These are phyloP conservation scores for Cladosporium sphaerospermum DNA, from an alignment of 2,329 filamentous ascomycete genomes.

Conservation along the genomic window DNA sequence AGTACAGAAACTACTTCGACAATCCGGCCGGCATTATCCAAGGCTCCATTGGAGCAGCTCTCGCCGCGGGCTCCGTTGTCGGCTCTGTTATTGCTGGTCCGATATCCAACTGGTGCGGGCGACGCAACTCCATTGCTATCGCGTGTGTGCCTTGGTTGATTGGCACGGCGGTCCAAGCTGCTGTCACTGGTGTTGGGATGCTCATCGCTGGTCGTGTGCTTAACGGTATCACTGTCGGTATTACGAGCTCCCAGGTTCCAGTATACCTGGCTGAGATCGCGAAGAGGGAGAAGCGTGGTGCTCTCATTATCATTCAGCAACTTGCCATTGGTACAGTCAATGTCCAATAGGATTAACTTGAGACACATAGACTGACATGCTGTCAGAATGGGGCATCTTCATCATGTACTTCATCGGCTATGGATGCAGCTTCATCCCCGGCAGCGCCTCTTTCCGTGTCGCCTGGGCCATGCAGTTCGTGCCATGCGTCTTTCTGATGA, in stretches of 20 bases:
- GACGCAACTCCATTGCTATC: conserved; percentile 42
- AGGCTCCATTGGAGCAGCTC: conserved; percentile 45
- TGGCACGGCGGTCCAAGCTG: conserved; percentile 39
- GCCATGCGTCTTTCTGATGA: conserved; percentile 39
- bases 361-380: conserved; percentile 21
- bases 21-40: conserved; percentile 44
- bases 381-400: conserved; percentile 38
- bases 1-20: conserved; percentile 48
- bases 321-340: conserved; percentile 33
- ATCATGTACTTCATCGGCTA: conserved; percentile 46
- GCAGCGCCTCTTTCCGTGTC: conserved; percentile 38
- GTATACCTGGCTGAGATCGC: conserved; percentile 42
- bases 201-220: conserved; percentile 39
- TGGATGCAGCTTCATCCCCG: conserved; percentile 38
- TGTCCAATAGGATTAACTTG: conserved; percentile 35
- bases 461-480: conserved; percentile 44
- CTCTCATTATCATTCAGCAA: conserved; percentile 41
- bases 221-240: conserved; percentile 38
- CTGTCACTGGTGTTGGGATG: conserved; percentile 34
- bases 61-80: conserved; percentile 45
- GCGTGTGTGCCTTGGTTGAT: conserved; percentile 46
- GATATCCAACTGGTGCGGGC: conserved; percentile 44
- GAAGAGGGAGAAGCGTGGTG: conserved; percentile 37
- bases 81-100: conserved; percentile 42
- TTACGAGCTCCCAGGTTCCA: conserved; percentile 40